Conservation (phyloP, 2,329 filamentous ascomycete species). For the Remersonia thermophila region DNA sequence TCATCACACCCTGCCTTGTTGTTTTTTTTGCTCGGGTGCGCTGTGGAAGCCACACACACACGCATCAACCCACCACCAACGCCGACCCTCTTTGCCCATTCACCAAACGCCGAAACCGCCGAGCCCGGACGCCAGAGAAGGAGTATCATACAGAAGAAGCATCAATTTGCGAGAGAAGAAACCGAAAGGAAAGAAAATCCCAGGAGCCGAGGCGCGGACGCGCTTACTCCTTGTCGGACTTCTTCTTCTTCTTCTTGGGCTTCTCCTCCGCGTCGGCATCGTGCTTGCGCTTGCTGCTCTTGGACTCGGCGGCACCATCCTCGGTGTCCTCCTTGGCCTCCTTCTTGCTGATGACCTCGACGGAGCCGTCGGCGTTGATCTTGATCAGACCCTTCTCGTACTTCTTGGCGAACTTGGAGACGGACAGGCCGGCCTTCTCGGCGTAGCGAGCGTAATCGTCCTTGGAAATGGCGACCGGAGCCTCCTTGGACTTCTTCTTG, state of each 20-base stretch:
- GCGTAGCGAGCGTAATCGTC: constrained; percentile 48
- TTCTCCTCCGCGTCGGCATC: constrained; percentile 51
- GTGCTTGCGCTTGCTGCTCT: constrained; percentile 53
- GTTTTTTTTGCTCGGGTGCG: too few relatives aligned
- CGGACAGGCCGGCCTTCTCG: constrained; percentile 53
- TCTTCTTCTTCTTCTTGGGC: constrained; percentile 40
- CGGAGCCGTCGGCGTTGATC: constrained; percentile 51
- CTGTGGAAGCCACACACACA: too few relatives aligned
- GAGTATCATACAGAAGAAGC: constrained; percentile 20
- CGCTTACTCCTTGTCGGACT: constrained; percentile 18
- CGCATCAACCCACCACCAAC: too few relatives aligned
- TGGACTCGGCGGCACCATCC: constrained; percentile 34
- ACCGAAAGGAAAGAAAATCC: constrained; percentile 6
- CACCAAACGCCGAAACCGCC: constrained; percentile 15
- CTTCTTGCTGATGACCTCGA: constrained; percentile 57
- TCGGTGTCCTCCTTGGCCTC: constrained; percentile 53
- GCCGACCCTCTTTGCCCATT: constrained; percentile 7
- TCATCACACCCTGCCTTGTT: too few relatives aligned
- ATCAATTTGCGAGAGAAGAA: neutral
- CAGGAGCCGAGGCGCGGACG: constrained; percentile 1
- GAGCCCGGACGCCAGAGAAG: constrained; percentile 15
- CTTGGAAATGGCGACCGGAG: constrained; percentile 24
- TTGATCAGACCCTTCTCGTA: constrained; percentile 63
- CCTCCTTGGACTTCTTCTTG: constrained; percentile 26
- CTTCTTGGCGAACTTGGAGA: constrained; percentile 69